These are phyloP conservation scores for Chlorella sorokiniana DNA, from an alignment of 139 green algal species.

Conservation along the genomic window DNA sequence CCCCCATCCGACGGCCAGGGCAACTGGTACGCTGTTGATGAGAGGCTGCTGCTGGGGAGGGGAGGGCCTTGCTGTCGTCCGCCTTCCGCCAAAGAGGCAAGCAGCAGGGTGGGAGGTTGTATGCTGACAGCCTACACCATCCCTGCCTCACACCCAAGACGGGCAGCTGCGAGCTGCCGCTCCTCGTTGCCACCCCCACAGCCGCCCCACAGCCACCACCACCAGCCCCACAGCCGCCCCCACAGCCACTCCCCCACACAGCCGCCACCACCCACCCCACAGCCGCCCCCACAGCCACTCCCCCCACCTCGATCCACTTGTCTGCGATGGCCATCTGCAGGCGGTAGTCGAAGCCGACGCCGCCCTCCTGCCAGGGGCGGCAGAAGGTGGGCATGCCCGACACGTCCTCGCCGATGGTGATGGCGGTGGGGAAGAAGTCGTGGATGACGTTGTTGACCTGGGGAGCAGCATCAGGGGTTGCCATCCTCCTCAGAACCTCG, in stretches of 20 bases:
- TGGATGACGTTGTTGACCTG: slow-evolving; percentile 95
- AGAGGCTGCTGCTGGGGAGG: not conserved
- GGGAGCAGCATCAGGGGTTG: slow-evolving; percentile 61
- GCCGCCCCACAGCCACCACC: not conserved
- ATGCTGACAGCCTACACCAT: not conserved
- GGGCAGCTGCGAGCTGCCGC: too few relatives aligned
- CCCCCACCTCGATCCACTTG: slow-evolving; percentile 97
- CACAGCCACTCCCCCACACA: not conserved
- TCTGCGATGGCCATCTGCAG: slow-evolving; percentile 99
- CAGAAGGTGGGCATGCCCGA: slow-evolving; percentile 96
- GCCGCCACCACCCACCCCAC: not conserved
- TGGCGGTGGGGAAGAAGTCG: slow-evolving; percentile 85
- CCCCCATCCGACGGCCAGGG: too few relatives aligned
- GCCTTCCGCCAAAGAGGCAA: too few relatives aligned
- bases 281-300: not conserved
- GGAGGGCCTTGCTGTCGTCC: not conserved
- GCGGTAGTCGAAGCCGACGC: slow-evolving; percentile 98
- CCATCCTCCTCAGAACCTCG: too few relatives aligned
- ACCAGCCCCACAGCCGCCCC: not conserved
- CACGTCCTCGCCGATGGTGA: slow-evolving; percentile 97
- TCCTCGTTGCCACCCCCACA: not conserved
- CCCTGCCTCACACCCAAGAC: too few relatives aligned
- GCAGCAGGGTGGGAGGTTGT: not conserved
- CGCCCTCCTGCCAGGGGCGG: slow-evolving; percentile 85
- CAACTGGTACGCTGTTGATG: not conserved